A percentile compares a stretch with the other conserved stretches of the same genome.
phyloP scores from a whole-genome alignment of 805 yeast genomes.

The Yarrowia phangngaensis region DNA sequence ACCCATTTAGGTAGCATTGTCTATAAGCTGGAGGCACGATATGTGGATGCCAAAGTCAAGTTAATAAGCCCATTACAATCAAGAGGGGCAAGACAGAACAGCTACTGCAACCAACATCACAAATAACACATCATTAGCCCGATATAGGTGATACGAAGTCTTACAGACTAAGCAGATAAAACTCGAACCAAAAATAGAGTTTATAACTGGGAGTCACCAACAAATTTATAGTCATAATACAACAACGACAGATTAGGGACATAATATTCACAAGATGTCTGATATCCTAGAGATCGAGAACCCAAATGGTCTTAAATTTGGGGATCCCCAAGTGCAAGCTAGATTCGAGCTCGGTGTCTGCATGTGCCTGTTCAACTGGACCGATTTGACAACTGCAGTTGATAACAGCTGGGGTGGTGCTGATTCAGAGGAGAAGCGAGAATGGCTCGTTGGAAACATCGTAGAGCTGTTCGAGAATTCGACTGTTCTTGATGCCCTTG shows the following conservation, averaged over 20 bases:
- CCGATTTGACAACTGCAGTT: slow-evolving; percentile 80
- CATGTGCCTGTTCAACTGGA: slow-evolving; percentile 89
- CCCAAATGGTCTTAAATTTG: slow-evolving; percentile 30
- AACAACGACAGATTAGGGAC: neutral
- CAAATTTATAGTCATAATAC: too few species aligned
- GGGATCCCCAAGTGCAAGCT: slow-evolving; percentile 64
- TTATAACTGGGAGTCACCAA: too few species aligned
- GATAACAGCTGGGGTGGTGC: slow-evolving; percentile 96
- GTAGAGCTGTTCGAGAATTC: slow-evolving; percentile 68
- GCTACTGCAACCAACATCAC: too few species aligned
- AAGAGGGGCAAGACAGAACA: too few species aligned
- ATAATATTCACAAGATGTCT: slow-evolving; percentile 1
- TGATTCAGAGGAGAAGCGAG: slow-evolving; percentile 83
- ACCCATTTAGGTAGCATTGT: too few species aligned
- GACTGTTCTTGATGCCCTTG: slow-evolving; percentile 65
- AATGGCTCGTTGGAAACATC: slow-evolving; percentile 84
- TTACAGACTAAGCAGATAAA: too few species aligned
- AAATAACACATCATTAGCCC: too few species aligned
- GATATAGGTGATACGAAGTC: too few species aligned
- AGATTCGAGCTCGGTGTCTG: slow-evolving; percentile 90
- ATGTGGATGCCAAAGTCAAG: too few species aligned
- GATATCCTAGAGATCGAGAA: slow-evolving; percentile 19
- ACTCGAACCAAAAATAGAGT: too few species aligned
- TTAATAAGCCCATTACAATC: too few species aligned
- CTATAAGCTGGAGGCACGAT: too few species aligned